These are phyloP conservation scores for Striga asiatica DNA, from an alignment of 257 asterid genomes.

Conservation along the genomic window DNA sequence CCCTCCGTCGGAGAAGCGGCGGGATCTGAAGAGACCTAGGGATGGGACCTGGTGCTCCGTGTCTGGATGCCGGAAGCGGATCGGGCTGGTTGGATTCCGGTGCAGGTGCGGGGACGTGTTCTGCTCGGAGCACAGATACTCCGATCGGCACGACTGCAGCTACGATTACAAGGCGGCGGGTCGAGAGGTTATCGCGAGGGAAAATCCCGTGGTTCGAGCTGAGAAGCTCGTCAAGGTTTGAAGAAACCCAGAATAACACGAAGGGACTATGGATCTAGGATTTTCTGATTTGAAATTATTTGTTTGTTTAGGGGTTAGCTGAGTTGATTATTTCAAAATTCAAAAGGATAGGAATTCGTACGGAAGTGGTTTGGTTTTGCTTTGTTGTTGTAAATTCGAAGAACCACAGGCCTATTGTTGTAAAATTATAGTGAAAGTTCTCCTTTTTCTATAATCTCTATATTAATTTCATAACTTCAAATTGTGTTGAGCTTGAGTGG, in stretches of 20 bases:
- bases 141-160: conserved; percentile 74
- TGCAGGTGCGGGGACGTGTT: conserved; percentile 68
- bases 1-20: conserved; percentile 11
- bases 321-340: not conserved
- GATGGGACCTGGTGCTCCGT: conserved; percentile 58
- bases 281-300: not conserved
- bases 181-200: conserved; percentile 62
- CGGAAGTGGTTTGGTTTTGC: not conserved
- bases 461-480: too few species aligned
- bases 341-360: not conserved
- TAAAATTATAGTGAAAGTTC: too few species aligned
- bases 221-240: conserved; percentile 63
- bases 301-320: not conserved
- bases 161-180: conserved; percentile 76
- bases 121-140: conserved; percentile 63
- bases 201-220: conserved; percentile 66
- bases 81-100: conserved; percentile 66
- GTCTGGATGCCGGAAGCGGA: conserved; percentile 48
- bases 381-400: too few species aligned
- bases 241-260: not conserved
- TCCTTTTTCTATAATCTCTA: too few species aligned
- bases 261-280: not conserved
- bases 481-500: too few species aligned
- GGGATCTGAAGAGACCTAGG: conserved; percentile 40
- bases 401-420: too few species aligned